phyloP scores from a whole-genome alignment of 805 yeast species.

The Wickerhamiella kurtzmanii region DNA sequence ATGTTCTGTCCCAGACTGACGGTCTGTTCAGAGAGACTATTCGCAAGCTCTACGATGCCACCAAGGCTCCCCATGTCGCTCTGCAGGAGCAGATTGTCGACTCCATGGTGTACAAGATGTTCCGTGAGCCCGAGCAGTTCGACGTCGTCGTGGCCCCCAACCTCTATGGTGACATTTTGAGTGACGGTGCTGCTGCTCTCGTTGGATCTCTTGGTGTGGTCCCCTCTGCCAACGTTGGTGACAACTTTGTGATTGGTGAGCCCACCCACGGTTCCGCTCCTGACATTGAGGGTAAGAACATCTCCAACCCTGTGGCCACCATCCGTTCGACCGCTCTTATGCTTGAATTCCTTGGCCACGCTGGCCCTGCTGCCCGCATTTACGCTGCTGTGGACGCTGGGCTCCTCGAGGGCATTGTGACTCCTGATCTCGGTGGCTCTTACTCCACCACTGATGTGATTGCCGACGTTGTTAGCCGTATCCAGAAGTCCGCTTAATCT shows the following conservation, averaged over 20 bases:
- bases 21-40: slow-evolving; percentile 92
- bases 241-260: slow-evolving; percentile 90
- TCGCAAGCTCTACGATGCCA: slow-evolving; percentile 38
- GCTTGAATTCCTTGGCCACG: slow-evolving; percentile 91
- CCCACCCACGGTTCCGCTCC: slow-evolving; percentile 99
- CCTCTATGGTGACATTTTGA: slow-evolving; percentile 90
- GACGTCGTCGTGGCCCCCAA: slow-evolving; percentile 98
- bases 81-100: slow-evolving; percentile 95
- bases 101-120: slow-evolving; percentile 97
- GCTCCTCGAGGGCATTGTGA: slow-evolving; percentile 62
- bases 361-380: slow-evolving; percentile 80
- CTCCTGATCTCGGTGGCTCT: slow-evolving; percentile 93
- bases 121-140: slow-evolving; percentile 93
- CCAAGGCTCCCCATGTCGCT: slow-evolving; percentile 37
- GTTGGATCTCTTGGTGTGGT: slow-evolving; percentile 97
- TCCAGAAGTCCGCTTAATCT: slow-evolving; percentile 19
- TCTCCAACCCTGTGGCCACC: slow-evolving; percentile 87
- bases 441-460: slow-evolving; percentile 78
- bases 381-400: slow-evolving; percentile 91
- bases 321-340: slow-evolving; percentile 94
- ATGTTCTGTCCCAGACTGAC: slow-evolving; percentile 82
- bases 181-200: slow-evolving; percentile 96
- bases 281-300: slow-evolving; percentile 90
- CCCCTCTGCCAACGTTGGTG: slow-evolving; percentile 97
- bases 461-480: slow-evolving; percentile 57